Conservation (phyloP, 108 stramenopile genomes). For the Skeletonema potamos region DNA sequence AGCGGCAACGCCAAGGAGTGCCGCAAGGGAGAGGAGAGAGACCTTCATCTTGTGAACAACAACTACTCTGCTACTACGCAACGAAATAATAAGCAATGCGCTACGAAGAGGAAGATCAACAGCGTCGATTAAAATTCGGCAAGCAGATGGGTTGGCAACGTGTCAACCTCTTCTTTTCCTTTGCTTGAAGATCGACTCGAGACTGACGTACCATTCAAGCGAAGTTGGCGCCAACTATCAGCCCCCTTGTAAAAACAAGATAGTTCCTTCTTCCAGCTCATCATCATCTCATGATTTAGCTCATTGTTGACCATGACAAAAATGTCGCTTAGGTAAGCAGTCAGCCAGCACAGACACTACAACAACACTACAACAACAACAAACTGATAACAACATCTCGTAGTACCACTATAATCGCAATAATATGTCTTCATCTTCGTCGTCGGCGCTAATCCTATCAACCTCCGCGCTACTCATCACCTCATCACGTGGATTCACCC, state of each 20-base stretch:
- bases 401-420: too few species aligned
- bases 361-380: background rate
- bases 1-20: background rate
- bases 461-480: background rate
- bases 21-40: conserved; percentile 1
- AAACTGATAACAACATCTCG: too few species aligned
- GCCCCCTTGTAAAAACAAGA: background rate
- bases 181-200: too few species aligned
- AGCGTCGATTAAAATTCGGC: too few species aligned
- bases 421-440: background rate
- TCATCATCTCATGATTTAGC: background rate
- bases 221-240: background rate
- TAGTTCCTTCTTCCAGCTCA: background rate
- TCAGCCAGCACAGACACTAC: background rate
- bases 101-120: too few species aligned
- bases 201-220: too few species aligned
- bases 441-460: background rate
- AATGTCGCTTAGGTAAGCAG: background rate
- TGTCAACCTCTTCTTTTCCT: too few species aligned
- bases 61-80: background rate
- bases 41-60: conserved; percentile 12
- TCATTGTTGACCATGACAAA: background rate
- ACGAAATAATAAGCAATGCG: background rate
- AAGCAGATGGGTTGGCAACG: too few species aligned
- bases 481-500: background rate